phyloP scores from a whole-genome alignment of 2,329 filamentous ascomycete species.

The Colletotrichum gigasporum region DNA sequence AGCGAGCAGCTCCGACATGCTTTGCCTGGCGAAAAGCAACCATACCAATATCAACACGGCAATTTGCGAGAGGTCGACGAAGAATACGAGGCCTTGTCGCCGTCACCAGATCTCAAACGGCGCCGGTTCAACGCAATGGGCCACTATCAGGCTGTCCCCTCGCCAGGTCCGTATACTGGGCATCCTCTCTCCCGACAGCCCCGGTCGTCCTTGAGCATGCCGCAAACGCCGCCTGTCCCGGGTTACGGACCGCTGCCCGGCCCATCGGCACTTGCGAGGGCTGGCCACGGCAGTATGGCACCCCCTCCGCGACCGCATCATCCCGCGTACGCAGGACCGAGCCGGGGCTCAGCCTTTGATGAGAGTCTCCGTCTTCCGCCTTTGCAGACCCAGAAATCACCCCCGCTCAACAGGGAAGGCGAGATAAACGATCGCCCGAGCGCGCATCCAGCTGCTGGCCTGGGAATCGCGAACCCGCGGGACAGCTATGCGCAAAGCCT shows the following conservation, averaged over 20 bases:
- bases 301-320: slow-evolving; percentile 61
- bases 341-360: slow-evolving; percentile 52
- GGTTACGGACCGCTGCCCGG: slow-evolving; percentile 41
- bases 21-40: slow-evolving; percentile 24
- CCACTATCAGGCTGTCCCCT: slow-evolving; percentile 41
- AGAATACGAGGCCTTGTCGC: slow-evolving; percentile 51
- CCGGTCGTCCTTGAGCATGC: slow-evolving; percentile 34
- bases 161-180: slow-evolving; percentile 22
- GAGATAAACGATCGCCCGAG: slow-evolving; percentile 26
- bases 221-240: slow-evolving; percentile 35
- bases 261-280: slow-evolving; percentile 19
- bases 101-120: slow-evolving; percentile 68
- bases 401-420: slow-evolving; percentile 24
- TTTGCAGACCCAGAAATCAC: slow-evolving; percentile 54
- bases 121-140: slow-evolving; percentile 64
- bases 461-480: slow-evolving; percentile 35
- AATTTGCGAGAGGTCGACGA: slow-evolving; percentile 41
- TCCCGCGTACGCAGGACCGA: slow-evolving; percentile 44
- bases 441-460: slow-evolving; percentile 37
- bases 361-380: slow-evolving; percentile 64
- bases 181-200: slow-evolving; percentile 24
- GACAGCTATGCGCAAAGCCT: slow-evolving; percentile 56
- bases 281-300: slow-evolving; percentile 54
- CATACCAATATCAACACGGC: slow-evolving; percentile 21
- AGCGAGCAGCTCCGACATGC: slow-evolving; percentile 25